Percentiles rank a stretch among this genome's conserved stretches.
Evolutionary conservation across 345 rosid genomes (phyloP).

Genomic region (Leavenworthia alabamica): DNA sequence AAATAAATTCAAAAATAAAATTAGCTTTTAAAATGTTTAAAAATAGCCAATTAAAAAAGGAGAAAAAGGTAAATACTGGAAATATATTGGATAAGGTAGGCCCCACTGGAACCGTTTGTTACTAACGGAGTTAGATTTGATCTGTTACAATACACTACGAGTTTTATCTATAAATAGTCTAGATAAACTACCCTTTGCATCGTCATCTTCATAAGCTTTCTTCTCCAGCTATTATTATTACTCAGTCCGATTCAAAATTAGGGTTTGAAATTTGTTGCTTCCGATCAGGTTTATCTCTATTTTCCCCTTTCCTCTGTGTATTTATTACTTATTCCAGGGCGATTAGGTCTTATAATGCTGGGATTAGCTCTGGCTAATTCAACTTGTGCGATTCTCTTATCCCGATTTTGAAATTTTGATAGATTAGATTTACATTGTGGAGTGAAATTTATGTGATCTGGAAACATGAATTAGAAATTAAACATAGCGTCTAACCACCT

Average conservation of each 20-base stretch:
- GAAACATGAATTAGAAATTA: background rate
- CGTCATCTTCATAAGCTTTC: slow-evolving; percentile 6
- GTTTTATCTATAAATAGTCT: slow-evolving; percentile 6
- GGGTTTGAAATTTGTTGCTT: background rate
- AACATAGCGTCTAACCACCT: background rate
- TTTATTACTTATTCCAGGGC: background rate
- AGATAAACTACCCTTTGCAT: background rate
- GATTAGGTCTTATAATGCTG: background rate
- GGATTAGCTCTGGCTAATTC: background rate
- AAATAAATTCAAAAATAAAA: background rate
- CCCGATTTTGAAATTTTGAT: background rate
- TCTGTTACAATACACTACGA: background rate
- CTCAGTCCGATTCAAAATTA: slow-evolving; percentile 3
- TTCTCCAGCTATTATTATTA: background rate
- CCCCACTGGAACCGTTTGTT: background rate
- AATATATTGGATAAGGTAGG: slow-evolving; percentile 10
- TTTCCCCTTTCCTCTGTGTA: background rate
- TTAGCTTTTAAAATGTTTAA: background rate
- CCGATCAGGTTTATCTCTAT: background rate
- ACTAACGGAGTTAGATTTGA: slow-evolving; percentile 3
- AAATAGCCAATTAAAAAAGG: background rate
- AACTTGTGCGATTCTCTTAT: background rate
- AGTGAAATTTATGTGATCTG: slow-evolving; percentile 2
- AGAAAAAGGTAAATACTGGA: background rate
- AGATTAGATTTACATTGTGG: background rate